phyloP scores from a whole-genome alignment of 208 protist genomes.

The Trypanosoma lewisi region DNA sequence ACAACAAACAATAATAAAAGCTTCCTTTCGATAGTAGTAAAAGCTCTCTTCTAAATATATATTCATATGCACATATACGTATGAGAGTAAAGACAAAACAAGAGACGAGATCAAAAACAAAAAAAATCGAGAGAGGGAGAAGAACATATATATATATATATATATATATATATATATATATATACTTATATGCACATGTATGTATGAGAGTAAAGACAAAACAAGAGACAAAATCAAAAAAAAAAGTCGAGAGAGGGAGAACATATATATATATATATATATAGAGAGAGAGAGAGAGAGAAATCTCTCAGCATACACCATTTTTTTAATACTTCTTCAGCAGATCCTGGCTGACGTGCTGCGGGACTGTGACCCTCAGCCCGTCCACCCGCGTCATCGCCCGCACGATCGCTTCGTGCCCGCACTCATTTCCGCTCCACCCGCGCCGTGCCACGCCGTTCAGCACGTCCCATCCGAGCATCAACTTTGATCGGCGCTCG shows the following conservation, averaged over 20 bases:
- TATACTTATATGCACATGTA: slow-evolving; percentile 13
- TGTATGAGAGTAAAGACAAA: slow-evolving; percentile 8
- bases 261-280: background rate
- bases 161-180: background rate
- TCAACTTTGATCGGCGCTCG: slow-evolving; percentile 33
- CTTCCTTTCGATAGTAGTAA: background rate
- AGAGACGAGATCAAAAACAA: background rate
- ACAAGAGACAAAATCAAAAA: background rate
- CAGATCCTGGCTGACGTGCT: slow-evolving; percentile 4
- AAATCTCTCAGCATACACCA: background rate
- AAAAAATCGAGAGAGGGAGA: slow-evolving; percentile 6
- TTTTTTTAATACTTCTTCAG: slow-evolving; percentile 21
- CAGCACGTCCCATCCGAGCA: slow-evolving; percentile 90
- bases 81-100: slow-evolving; percentile 9
- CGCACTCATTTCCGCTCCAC: slow-evolving; percentile 83
- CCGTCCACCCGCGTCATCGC: slow-evolving; percentile 59
- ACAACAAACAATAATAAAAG: slow-evolving; percentile 5
- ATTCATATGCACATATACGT: slow-evolving; percentile 13
- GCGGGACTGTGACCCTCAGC: slow-evolving; percentile 53
- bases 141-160: background rate
- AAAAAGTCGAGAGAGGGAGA: slow-evolving; percentile 5
- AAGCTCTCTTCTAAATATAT: slow-evolving; percentile 1
- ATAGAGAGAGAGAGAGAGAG: slow-evolving; percentile 7
- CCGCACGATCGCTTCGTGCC: slow-evolving; percentile 45
- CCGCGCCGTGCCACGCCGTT: slow-evolving; percentile 78